A percentile compares a stretch with the other conserved stretches of the same genome.
These are phyloP conservation scores for Fraxinus paxiana DNA, from an alignment of 305 asterid genomes.

Conservation along the genomic window DNA sequence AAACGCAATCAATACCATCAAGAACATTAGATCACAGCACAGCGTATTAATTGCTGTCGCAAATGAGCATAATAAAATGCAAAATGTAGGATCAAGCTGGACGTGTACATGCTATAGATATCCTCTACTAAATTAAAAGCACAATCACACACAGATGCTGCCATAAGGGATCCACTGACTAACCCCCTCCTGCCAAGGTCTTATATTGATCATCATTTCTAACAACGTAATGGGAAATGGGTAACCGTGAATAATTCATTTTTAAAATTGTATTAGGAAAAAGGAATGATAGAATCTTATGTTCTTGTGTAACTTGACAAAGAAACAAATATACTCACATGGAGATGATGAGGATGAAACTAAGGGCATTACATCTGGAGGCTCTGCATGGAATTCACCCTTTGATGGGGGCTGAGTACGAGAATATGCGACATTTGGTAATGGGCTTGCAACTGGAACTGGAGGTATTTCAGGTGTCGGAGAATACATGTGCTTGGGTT, in stretches of 20 bases:
- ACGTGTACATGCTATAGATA: background rate
- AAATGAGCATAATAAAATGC: background rate
- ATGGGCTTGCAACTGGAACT: constrained; percentile 50
- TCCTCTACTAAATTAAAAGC: background rate
- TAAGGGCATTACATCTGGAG: constrained; percentile 40
- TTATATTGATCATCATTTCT: background rate
- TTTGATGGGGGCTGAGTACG: constrained; percentile 51
- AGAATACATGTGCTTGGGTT: constrained; percentile 23
- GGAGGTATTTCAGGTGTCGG: constrained; percentile 34
- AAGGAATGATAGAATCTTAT: background rate
- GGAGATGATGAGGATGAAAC: constrained; percentile 49
- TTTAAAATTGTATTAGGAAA: background rate
- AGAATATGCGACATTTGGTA: constrained; percentile 46
- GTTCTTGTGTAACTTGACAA: background rate
- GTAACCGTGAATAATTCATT: background rate
- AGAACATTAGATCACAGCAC: background rate
- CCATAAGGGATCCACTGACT: background rate
- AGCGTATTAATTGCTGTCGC: background rate
- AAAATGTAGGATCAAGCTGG: background rate
- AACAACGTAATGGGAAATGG: background rate
- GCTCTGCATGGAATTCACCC: constrained; percentile 39
- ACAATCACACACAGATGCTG: background rate
- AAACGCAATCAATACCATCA: background rate
- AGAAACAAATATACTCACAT: constrained; percentile 43
- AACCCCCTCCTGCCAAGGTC: background rate